These are phyloP conservation scores for Gardenia jasminoides DNA, from an alignment of 257 asterid genomes.

Conservation along the genomic window DNA sequence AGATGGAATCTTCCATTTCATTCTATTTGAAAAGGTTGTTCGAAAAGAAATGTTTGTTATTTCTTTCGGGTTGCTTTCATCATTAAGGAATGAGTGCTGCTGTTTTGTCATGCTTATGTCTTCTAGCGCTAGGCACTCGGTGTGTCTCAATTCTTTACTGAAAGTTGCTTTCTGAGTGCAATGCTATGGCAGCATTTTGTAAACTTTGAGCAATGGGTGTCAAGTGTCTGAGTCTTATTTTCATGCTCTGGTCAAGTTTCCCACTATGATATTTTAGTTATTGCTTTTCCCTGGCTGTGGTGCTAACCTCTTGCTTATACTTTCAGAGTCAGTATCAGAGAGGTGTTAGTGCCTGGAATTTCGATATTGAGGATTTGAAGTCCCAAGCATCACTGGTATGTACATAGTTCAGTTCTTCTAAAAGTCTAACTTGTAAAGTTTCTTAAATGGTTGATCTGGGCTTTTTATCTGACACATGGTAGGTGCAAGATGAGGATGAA, in stretches of 20 bases:
- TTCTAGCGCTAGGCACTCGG: not conserved
- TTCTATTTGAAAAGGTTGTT: no score
- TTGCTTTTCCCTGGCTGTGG: not conserved
- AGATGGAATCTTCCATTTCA: no score
- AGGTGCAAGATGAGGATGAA: slow-evolving; percentile 89
- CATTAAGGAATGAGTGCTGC: not conserved
- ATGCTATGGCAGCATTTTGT: not conserved
- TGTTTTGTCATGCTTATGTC: not conserved
- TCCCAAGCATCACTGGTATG: slow-evolving; percentile 90
- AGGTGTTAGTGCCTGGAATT: slow-evolving; percentile 99
- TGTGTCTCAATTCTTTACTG: not conserved
- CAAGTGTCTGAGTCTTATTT: not conserved
- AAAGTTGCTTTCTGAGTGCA: not conserved
- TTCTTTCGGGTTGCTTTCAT: not conserved
- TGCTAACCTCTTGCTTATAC: slow-evolving; percentile 16
- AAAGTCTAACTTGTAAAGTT: not conserved
- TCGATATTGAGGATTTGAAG: slow-evolving; percentile 93
- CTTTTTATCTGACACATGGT: slow-evolving; percentile 30
- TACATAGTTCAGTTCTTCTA: slow-evolving; percentile 2
- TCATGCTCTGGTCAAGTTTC: not conserved
- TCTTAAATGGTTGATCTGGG: slow-evolving; percentile 18
- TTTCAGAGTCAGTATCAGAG: slow-evolving; percentile 95
- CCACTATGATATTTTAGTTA: not conserved
- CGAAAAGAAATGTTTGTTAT: no score
- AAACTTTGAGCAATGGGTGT: not conserved